Conservation (phyloP, 177 flowering plant species). For the Tripterygium wilfordii region DNA sequence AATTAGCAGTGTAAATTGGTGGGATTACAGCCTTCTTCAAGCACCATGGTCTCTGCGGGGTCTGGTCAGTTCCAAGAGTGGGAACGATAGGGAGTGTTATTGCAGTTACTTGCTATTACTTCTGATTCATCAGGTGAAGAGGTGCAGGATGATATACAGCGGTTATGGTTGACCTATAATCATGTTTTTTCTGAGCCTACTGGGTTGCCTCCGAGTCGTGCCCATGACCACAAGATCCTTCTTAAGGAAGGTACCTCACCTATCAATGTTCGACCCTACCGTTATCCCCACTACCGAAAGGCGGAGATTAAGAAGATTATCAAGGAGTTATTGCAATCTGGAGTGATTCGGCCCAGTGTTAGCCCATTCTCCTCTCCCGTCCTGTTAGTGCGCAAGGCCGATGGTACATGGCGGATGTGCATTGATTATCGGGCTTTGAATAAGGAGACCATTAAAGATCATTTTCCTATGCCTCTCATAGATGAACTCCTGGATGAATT, state of each 20-base stretch:
- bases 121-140: too few relatives aligned
- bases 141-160: too few relatives aligned
- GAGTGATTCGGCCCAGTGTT: background rate
- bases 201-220: background rate
- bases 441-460: background rate
- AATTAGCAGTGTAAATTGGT: too few relatives aligned
- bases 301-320: conserved; percentile 4
- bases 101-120: too few relatives aligned
- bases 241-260: background rate
- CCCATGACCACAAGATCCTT: background rate
- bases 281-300: conserved; percentile 2
- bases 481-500: conserved; percentile 10
- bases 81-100: too few relatives aligned
- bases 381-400: background rate
- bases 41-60: too few relatives aligned
- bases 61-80: too few relatives aligned
- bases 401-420: conserved; percentile 1
- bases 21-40: too few relatives aligned
- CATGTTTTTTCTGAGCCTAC: background rate
- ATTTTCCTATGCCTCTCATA: conserved; percentile 7
- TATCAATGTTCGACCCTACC: conserved; percentile 1
- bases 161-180: too few relatives aligned
- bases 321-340: background rate
- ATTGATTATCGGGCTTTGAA: conserved; percentile 1
- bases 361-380: background rate